phyloP scores from a whole-genome alignment of 805 yeast species.

The Pichia cabralensis region DNA sequence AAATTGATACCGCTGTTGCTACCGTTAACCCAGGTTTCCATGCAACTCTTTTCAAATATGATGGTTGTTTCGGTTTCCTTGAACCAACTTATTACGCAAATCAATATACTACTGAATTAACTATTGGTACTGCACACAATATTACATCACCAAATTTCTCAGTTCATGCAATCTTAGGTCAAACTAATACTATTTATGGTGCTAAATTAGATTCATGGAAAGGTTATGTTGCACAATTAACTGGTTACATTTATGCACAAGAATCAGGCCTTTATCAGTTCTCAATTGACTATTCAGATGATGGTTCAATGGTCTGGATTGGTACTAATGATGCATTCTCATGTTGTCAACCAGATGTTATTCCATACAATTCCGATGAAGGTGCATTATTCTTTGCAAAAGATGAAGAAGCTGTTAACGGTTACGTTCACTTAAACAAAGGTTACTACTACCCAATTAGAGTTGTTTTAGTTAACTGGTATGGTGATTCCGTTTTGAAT shows the following conservation, averaged over 20 bases:
- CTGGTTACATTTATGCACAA: constrained; percentile 3
- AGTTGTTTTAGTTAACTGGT: constrained; percentile 11
- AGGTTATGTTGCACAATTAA: constrained; percentile 8
- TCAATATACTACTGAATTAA: constrained; percentile 2
- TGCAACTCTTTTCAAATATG: constrained; percentile 2
- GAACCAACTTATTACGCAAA: constrained; percentile 4
- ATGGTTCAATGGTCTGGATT: constrained; percentile 23
- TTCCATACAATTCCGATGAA: constrained; percentile 2
- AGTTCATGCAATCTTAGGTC: constrained; percentile 3
- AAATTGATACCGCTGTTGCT: not conserved
- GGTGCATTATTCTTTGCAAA: constrained; percentile 7
- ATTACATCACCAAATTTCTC: constrained; percentile 6
- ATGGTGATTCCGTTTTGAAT: constrained; percentile 5
- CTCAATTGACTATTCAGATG: constrained; percentile 19
- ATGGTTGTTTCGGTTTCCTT: constrained; percentile 4
- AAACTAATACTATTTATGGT: constrained; percentile 3
- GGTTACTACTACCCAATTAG: constrained; percentile 14
- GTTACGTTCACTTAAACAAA: constrained; percentile 8
- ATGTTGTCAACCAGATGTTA: constrained; percentile 22
- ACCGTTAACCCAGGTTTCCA: constrained; percentile 4
- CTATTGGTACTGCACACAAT: constrained; percentile 1
- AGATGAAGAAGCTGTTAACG: constrained; percentile 1
- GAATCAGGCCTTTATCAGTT: constrained; percentile 23
- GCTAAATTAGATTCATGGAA: constrained; percentile 5
- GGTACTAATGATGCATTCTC: constrained; percentile 25